Percentiles rank a stretch among this genome's conserved stretches.
These are phyloP conservation scores for Septoria petroselini DNA, from an alignment of 2,329 filamentous ascomycete species.

Conservation along the genomic window DNA sequence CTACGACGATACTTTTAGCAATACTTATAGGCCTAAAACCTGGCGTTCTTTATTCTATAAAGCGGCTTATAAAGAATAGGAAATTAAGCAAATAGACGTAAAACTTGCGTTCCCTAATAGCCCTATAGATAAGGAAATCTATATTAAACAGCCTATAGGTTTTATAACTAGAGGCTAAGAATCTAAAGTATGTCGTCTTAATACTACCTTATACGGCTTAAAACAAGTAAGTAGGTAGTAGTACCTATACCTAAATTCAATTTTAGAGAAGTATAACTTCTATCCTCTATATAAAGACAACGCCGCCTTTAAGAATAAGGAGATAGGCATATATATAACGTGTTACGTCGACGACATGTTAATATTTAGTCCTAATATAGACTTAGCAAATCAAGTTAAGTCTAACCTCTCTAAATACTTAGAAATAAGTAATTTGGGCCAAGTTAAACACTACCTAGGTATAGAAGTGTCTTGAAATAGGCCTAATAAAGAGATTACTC, in stretches of 20 bases:
- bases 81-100: neutral
- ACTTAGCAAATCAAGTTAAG: slow-evolving; percentile 11
- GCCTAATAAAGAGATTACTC: slow-evolving; percentile 10
- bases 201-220: slow-evolving; percentile 12
- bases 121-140: slow-evolving; percentile 14
- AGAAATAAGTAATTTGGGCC: slow-evolving; percentile 12
- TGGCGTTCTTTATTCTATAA: neutral
- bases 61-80: too few relatives aligned
- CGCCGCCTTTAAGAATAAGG: slow-evolving; percentile 5
- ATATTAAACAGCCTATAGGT: slow-evolving; percentile 11
- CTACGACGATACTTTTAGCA: slow-evolving; percentile 13
- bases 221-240: slow-evolving; percentile 12
- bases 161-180: slow-evolving; percentile 5
- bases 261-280: slow-evolving; percentile 7
- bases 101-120: slow-evolving; percentile 9
- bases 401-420: slow-evolving; percentile 9
- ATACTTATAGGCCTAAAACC: neutral
- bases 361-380: slow-evolving; percentile 14
- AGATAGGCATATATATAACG: slow-evolving; percentile 9
- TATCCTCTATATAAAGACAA: slow-evolving; percentile 11
- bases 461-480: slow-evolving; percentile 12
- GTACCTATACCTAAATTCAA: slow-evolving; percentile 12
- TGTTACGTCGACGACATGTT: slow-evolving; percentile 12
- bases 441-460: slow-evolving; percentile 6
- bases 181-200: slow-evolving; percentile 8